Evolutionary conservation across 176 grass and related monocot genomes (phyloP), one percentile per base, ranked within the genome.

Genomic region (Juncus inflexus): DNA sequence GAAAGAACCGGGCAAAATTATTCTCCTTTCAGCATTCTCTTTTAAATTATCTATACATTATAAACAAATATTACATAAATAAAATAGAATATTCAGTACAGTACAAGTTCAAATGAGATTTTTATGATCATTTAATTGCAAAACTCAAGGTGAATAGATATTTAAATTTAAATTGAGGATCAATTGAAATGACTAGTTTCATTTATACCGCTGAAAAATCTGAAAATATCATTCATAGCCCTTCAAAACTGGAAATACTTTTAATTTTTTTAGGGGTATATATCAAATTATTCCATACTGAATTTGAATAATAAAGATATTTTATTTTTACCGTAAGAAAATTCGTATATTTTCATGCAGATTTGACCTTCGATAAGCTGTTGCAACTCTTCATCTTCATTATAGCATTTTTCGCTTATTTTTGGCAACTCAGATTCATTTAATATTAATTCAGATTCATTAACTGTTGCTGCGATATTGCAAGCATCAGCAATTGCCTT

Each of bases 1-100:
- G 83, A 97, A 91, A 74, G 92, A 97, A 81, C 92, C 92, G 64
- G 92, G 74, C 62, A 97, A 72, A 75, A 97, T 89, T 38, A 97
- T 51, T 76, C 83, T 97, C 75, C 82, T 86, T 15, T 69, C 69
- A 9, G 77, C 77, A 75, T 86, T 75, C 53, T 61, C 74, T 71
- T 77, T 65, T 55, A 42, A 9, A 19, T 35, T 49, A 77, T 77
- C 82, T 89, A 52, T 74, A 84, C 60, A 53, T 52, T 8, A 54
- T 54, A 58, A 56, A 50, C 40, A 86, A 68, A 7, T 73, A 60
- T 43, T 65, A 47, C 9, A 47, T 47, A 47, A 47, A 47, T 47
- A 47, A 47, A 47, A 28, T 28, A 28, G 19, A 28, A 28, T 28
- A 28, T 28, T 28, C 19, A 28, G 19, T 28, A 28, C 0, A 1